Base-by-base conservation (phyloP, 2,329 filamentous ascomycete genomes). In the Arthroderma sp. region DNA sequence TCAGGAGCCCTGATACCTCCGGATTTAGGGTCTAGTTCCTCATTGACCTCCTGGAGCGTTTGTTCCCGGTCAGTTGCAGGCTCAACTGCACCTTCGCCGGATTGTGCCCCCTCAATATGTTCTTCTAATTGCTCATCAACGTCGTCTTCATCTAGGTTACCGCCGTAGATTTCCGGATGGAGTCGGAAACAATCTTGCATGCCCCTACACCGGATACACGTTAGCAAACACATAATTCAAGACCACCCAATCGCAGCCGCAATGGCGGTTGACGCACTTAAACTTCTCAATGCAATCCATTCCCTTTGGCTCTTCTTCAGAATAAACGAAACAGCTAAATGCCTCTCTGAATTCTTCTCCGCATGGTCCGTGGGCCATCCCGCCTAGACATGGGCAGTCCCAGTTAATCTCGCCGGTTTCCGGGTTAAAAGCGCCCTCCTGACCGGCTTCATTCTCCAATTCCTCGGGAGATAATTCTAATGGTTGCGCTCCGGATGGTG, bases 341-440 rank as follows among this genome's bases (percentile, higher is more conserved):
- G 91, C 91, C 27, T 81, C 80, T 71, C 82, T 87, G 75, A 98
- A 98, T 59, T 96, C 81, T 61, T 93, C 85, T 40, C 91, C 91
- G 61, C 91, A 98, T 44, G 91, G 91, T 0, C 91, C 91, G 60
- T 94, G 70, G 5, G 91, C 91, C 91, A 98, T 98, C 43, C 91
- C 91, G 40, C 91, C 91, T 31, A 98, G 71, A 63, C 91, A 98
- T 10, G 91, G 91, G 66, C 91, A 98, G 63, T 96, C 91, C 91
- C 91, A 98, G 73, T 98, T 98, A 68, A 98, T 98, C 74, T 98
- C 91, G 55, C 91, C 91, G 6, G 91, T 98, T 70, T 96, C 91
- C 2, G 88, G 87, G 66, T 98, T 94, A 71, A 96, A 98, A 1
- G 91, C 91, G 45, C 86, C 91, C 65, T 96, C 80, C 61, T 89